phyloP scores from a whole-genome alignment of 345 rosid species.

The Erodium maritimum region DNA sequence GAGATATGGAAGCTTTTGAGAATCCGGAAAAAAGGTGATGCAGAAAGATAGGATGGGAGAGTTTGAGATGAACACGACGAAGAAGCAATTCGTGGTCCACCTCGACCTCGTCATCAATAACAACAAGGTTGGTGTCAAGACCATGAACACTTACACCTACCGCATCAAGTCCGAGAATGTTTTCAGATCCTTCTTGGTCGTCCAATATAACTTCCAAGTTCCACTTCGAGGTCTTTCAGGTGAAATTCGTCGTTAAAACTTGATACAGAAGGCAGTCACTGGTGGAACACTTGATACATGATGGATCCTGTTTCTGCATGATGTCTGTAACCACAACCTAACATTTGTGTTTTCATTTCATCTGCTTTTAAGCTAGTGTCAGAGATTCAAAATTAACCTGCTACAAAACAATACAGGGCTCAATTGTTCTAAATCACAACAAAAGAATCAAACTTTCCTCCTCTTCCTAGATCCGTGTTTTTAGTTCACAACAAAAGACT shows the following conservation, averaged over 20 bases:
- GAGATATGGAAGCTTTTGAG: constrained; percentile 52
- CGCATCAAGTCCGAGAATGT: constrained; percentile 85
- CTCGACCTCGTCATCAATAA: constrained; percentile 60
- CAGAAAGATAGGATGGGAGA: constrained; percentile 66
- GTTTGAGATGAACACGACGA: constrained; percentile 42
- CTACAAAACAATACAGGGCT: too few species aligned
- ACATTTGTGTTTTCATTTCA: too few species aligned
- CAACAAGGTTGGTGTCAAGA: constrained; percentile 92
- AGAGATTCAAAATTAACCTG: too few species aligned
- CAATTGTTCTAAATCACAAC: constrained; percentile 1
- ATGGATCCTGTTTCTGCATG: too few species aligned
- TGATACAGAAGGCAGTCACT: too few species aligned
- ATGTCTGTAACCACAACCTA: too few species aligned
- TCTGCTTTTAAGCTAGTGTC: too few species aligned
- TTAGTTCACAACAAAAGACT: neutral
- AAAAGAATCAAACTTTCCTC: neutral
- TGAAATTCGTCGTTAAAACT: too few species aligned
- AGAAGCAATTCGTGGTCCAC: constrained; percentile 40
- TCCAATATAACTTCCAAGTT: constrained; percentile 67
- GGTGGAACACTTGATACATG: too few species aligned
- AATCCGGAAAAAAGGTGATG: constrained; percentile 61
- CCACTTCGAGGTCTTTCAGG: constrained; percentile 87
- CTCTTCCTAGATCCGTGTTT: too few species aligned
- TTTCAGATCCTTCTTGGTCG: constrained; percentile 63
- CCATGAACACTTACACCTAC: constrained; percentile 77